Conservation (phyloP, 2,329 filamentous ascomycete species). For the Xylariaceae sp. region DNA sequence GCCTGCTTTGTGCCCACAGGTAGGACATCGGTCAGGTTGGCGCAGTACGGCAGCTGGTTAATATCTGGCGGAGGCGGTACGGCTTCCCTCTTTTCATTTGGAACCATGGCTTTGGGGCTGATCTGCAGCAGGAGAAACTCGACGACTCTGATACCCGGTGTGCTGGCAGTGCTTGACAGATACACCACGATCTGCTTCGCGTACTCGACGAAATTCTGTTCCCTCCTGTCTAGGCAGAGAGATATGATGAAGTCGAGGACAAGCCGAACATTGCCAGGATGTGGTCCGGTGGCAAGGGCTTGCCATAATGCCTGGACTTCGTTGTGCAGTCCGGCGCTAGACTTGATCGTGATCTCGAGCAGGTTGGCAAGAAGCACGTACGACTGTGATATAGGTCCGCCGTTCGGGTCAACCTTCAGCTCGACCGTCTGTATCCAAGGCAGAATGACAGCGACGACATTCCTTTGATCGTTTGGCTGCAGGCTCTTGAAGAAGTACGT, state of each 20-base stretch:
- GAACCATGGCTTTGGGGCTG: constrained; percentile 93
- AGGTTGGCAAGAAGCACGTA: constrained; percentile 94
- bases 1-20: constrained; percentile 87
- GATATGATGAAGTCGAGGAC: constrained; percentile 95
- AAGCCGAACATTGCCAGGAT: constrained; percentile 87
- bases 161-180: constrained; percentile 67
- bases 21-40: constrained; percentile 70
- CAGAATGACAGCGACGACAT: constrained; percentile 87
- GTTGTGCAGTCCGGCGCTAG: constrained; percentile 80
- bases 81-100: constrained; percentile 69
- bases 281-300: constrained; percentile 84
- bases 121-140: constrained; percentile 91
- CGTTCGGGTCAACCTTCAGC: constrained; percentile 83
- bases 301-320: constrained; percentile 98
- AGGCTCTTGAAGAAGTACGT: constrained; percentile 87
- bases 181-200: constrained; percentile 98
- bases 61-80: constrained; percentile 66
- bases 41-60: constrained; percentile 75
- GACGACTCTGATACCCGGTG: constrained; percentile 80
- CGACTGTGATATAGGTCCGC: constrained; percentile 81
- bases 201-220: constrained; percentile 97
- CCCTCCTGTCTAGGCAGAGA: constrained; percentile 83
- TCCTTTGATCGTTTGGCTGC: constrained; percentile 74
- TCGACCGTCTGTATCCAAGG: constrained; percentile 96
- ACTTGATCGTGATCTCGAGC: constrained; percentile 92